These are phyloP conservation scores for Piper betle DNA, from an alignment of 164 flowering plant genomes.

Conservation along the genomic window DNA sequence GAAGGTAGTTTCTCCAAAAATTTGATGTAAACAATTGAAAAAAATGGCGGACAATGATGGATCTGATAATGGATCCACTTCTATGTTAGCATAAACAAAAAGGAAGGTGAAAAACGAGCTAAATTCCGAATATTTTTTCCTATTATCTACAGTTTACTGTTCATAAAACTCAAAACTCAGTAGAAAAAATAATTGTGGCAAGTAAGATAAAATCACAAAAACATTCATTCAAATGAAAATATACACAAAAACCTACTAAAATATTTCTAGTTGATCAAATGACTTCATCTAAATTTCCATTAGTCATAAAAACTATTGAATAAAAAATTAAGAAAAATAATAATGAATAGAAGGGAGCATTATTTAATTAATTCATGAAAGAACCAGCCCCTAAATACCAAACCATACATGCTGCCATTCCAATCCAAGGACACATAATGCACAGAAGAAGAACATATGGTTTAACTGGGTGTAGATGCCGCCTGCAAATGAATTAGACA, in stretches of 20 bases:
- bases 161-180: no score
- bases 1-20: background rate
- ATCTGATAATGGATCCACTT: no score
- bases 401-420: constrained; percentile 55
- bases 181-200: no score
- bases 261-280: no score
- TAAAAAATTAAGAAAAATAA: background rate
- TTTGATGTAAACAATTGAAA: background rate
- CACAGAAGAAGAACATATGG: constrained; percentile 53
- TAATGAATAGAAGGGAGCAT: background rate
- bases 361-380: background rate
- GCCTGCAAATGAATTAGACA: constrained; percentile 22
- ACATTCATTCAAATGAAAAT: no score
- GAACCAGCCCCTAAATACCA: background rate
- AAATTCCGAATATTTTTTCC: no score
- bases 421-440: constrained; percentile 68
- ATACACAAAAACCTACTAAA: no score
- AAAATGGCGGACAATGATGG: no score
- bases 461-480: constrained; percentile 64
- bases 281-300: background rate
- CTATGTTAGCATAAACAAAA: no score
- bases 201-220: no score
- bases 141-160: no score
- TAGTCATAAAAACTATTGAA: background rate
- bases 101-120: no score